Conservation (phyloP, 768 basidiomycete genomes). For the Roridomyces roridus region DNA sequence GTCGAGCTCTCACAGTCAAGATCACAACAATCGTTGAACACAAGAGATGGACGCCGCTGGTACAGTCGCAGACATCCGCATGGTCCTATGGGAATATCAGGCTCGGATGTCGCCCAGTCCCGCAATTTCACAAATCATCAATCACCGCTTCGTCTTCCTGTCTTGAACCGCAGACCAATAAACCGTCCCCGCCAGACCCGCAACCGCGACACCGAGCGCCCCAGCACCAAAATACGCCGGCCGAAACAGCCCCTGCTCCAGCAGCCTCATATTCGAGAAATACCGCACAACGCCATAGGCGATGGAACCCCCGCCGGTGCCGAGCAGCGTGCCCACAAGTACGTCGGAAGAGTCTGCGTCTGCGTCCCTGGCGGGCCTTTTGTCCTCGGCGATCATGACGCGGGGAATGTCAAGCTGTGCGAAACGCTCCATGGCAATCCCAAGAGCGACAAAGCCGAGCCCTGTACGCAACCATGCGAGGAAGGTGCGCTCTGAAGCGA, state of each 20-base stretch:
- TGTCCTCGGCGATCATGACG: background rate
- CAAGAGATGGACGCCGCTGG: no score
- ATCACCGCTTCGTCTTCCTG: background rate
- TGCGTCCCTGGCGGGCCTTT: background rate
- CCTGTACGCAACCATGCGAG: conserved; percentile 53
- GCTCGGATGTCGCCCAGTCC: no score
- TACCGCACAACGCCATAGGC: conserved; percentile 15
- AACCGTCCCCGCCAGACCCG: background rate
- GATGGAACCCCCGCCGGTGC: conserved; percentile 19
- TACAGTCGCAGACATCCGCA: no score
- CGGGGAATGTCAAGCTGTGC: conserved; percentile 1
- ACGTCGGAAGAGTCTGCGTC: no score
- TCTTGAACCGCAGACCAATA: conserved; percentile 14
- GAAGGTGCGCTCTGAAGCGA: conserved; percentile 50
- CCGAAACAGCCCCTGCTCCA: conserved; percentile 13
- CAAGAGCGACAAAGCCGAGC: conserved; percentile 46
- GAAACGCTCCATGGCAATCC: conserved; percentile 41
- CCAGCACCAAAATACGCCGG: conserved; percentile 17
- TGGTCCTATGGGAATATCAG: no score
- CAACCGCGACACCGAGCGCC: conserved; percentile 10
- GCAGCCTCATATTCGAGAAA: conserved; percentile 11
- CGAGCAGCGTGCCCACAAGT: conserved; percentile 10
- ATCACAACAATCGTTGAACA: no score
- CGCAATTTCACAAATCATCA: background rate
- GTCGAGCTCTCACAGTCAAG: no score